Percentiles rank a stretch among this genome's conserved stretches.
These are phyloP conservation scores for Kazachstania sp. DNA, from an alignment of 1,139 yeast species.

Conservation along the genomic window DNA sequence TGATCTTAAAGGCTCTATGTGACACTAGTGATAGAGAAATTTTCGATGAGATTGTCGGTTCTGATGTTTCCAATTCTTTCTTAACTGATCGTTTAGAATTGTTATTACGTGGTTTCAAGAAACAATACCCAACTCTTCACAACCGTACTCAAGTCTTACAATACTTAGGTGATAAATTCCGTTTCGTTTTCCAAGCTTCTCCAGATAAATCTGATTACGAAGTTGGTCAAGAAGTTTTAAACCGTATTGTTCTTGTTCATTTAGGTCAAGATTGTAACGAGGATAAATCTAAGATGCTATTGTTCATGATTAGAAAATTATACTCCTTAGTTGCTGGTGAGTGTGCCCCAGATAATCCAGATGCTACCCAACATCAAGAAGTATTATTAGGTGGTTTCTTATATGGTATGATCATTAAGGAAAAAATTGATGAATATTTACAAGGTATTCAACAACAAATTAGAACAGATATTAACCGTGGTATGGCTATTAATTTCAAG, in stretches of 20 bases:
- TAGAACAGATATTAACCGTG: constrained; percentile 72
- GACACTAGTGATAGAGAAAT: constrained; percentile 93
- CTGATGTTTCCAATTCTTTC: constrained; percentile 80
- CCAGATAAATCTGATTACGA: constrained; percentile 83
- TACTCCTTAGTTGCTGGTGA: constrained; percentile 95
- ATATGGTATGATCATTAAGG: constrained; percentile 94
- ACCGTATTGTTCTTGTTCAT: constrained; percentile 83
- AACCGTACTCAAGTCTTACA: constrained; percentile 85
- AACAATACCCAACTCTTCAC: constrained; percentile 52
- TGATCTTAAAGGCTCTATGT: constrained; percentile 82
- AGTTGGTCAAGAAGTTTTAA: constrained; percentile 79
- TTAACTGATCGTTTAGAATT: constrained; percentile 96
- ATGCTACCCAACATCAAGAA: constrained; percentile 98
- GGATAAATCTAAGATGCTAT: constrained; percentile 78
- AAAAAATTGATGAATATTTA: constrained; percentile 88
- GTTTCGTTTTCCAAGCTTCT: constrained; percentile 85
- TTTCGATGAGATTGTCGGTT: constrained; percentile 91
- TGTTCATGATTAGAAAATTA: constrained; percentile 92
- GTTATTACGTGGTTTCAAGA: constrained; percentile 77
- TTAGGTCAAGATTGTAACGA: constrained; percentile 43
- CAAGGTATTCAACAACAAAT: constrained; percentile 65
- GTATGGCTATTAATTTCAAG: constrained; percentile 71
- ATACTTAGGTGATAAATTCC: constrained; percentile 89
- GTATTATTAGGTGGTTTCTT: constrained; percentile 91
- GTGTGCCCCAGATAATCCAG: constrained; percentile 96